These are phyloP conservation scores for Arthrobotrys musiformis DNA, from an alignment of 2,329 filamentous ascomycete genomes.

Conservation along the genomic window DNA sequence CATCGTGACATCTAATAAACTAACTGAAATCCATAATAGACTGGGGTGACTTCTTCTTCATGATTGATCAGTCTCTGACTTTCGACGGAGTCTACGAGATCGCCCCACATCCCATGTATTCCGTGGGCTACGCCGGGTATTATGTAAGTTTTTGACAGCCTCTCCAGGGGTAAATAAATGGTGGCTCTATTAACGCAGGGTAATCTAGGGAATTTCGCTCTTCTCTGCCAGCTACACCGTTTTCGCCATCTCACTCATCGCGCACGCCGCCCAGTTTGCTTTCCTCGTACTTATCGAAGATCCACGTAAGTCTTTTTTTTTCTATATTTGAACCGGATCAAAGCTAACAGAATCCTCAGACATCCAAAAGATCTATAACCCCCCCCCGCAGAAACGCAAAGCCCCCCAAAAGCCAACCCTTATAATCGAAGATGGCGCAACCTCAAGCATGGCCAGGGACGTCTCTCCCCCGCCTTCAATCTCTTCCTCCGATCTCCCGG, in stretches of 20 bases:
- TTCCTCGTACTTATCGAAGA: slow-evolving; percentile 94
- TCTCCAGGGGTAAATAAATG: not conserved
- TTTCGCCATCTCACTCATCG: slow-evolving; percentile 93
- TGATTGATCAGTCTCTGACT: slow-evolving; percentile 96
- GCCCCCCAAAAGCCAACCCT: slow-evolving; percentile 57
- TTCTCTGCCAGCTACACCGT: slow-evolving; percentile 99
- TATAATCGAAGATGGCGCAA: slow-evolving; percentile 61
- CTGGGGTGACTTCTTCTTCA: slow-evolving; percentile 99
- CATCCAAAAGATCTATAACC: slow-evolving; percentile 97
- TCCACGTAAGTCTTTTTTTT: slow-evolving; percentile 68
- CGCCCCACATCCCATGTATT: slow-evolving; percentile 99
- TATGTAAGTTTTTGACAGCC: slow-evolving; percentile 67
- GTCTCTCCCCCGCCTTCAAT: slow-evolving; percentile 59
- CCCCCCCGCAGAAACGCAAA: slow-evolving; percentile 78
- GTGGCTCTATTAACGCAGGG: not conserved
- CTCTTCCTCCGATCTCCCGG: slow-evolving; percentile 55
- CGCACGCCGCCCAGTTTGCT: slow-evolving; percentile 91
- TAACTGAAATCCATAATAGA: slow-evolving; percentile 63
- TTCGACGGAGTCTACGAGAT: slow-evolving; percentile 99
- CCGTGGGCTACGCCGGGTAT: slow-evolving; percentile 95
- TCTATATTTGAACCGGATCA: too few relatives aligned
- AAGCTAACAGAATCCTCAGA: slow-evolving; percentile 62
- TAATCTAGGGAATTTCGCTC: slow-evolving; percentile 80
- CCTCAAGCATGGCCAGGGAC: slow-evolving; percentile 59
- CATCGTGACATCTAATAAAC: not conserved